Evolutionary conservation across 148 eudicot genomes (phyloP).

Genomic region (Diospyros lotus): DNA sequence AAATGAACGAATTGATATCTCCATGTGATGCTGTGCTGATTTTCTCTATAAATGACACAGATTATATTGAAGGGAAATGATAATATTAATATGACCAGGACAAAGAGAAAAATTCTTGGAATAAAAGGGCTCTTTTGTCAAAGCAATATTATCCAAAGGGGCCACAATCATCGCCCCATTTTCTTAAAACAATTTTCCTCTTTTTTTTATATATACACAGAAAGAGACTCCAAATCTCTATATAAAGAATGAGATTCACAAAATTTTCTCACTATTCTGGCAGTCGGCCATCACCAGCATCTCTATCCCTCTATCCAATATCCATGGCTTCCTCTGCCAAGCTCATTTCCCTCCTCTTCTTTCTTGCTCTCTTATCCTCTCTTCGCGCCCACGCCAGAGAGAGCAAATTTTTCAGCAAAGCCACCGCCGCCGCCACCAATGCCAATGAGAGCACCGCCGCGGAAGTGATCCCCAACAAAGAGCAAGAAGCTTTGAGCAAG

Average conservation of each 20-base stretch:
- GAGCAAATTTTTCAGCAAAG: conserved; percentile 70
- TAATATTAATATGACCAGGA: neutral
- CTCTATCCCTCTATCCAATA: neutral
- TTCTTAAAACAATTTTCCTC: conserved; percentile 9
- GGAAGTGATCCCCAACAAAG: conserved; percentile 14
- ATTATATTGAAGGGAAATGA: neutral
- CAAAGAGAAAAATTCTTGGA: neutral
- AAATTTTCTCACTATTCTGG: conserved; percentile 1
- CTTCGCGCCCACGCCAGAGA: conserved; percentile 58
- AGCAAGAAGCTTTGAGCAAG: conserved; percentile 5
- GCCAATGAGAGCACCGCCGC: neutral
- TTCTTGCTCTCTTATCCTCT: conserved; percentile 35
- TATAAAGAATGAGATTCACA: conserved; percentile 20
- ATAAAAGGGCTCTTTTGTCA: conserved; percentile 4
- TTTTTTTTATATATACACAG: neutral
- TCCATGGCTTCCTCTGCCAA: conserved; percentile 29
- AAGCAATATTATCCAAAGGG: conserved; percentile 7
- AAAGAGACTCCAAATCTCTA: conserved; percentile 24
- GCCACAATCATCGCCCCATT: conserved; percentile 16
- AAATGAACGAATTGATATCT: neutral
- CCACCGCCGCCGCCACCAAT: conserved; percentile 18
- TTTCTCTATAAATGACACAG: too few species aligned
- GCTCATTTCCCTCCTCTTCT: conserved; percentile 30
- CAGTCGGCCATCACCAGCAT: neutral
- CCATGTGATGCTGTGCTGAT: neutral